These are phyloP conservation scores for Artemisia argyi DNA, from an alignment of 129 eudicot species.

Conservation along the genomic window DNA sequence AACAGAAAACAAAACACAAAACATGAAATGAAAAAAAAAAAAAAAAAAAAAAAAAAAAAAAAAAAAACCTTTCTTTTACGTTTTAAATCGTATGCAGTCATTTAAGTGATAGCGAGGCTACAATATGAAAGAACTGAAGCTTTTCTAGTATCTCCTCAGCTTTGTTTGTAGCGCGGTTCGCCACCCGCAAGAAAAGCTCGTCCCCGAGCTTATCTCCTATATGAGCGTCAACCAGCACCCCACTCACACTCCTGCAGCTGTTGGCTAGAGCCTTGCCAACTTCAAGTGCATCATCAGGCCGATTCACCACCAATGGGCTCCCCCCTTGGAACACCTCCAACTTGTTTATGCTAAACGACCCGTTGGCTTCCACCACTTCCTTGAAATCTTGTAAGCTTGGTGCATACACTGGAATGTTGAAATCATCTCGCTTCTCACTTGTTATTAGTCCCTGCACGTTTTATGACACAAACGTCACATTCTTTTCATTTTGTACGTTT, in stretches of 20 bases:
- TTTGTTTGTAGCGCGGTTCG: constrained; percentile 57
- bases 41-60: neutral
- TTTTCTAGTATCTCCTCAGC: constrained; percentile 83
- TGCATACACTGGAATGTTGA: constrained; percentile 94
- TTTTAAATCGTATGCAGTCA: constrained; percentile 5
- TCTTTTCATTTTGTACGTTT: neutral
- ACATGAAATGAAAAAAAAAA: neutral
- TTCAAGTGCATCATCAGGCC: constrained; percentile 66
- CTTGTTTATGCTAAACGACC: constrained; percentile 63
- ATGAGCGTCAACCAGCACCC: constrained; percentile 96
- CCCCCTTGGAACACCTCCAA: constrained; percentile 85
- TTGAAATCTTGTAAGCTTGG: constrained; percentile 80
- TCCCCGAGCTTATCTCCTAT: constrained; percentile 78
- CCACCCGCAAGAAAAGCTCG: constrained; percentile 66
- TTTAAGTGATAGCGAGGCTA: constrained; percentile 80
- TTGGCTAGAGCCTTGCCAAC: constrained; percentile 82
- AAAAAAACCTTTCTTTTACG: neutral
- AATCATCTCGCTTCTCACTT: constrained; percentile 70
- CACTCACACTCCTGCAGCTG: constrained; percentile 80
- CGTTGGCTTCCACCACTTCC: constrained; percentile 84
- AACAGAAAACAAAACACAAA: constrained; percentile 12
- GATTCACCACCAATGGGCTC: constrained; percentile 84
- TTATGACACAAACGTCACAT: neutral
- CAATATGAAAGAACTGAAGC: constrained; percentile 87
- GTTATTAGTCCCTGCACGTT: constrained; percentile 62